These are phyloP conservation scores for Ichthyophthirius multifiliis DNA, from an alignment of 169 alveolate genomes.

Conservation along the genomic window DNA sequence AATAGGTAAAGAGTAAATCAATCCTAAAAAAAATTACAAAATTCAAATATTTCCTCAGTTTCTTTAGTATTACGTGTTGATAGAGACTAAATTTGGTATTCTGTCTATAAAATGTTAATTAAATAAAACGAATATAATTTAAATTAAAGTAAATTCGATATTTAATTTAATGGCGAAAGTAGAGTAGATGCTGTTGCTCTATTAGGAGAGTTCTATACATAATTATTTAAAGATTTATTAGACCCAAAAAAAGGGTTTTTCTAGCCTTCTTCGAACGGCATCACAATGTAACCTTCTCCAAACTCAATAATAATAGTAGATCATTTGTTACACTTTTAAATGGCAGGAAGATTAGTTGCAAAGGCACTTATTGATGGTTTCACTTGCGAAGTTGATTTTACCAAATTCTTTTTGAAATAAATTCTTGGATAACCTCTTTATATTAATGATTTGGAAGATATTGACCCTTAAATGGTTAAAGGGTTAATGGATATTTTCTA, in stretches of 20 bases:
- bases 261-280: constrained; percentile 52
- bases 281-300: constrained; percentile 66
- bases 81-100: background rate
- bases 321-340: constrained; percentile 61
- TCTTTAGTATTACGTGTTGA: no score
- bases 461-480: constrained; percentile 64
- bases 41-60: no score
- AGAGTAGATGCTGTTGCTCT: constrained; percentile 80
- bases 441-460: constrained; percentile 75
- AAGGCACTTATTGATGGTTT: constrained; percentile 72
- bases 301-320: constrained; percentile 52
- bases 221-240: constrained; percentile 69
- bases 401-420: constrained; percentile 23
- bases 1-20: background rate
- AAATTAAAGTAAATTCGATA: constrained; percentile 26
- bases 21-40: background rate
- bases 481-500: constrained; percentile 66
- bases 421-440: constrained; percentile 19
- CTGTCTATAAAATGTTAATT: background rate
- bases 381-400: constrained; percentile 63
- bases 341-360: constrained; percentile 73
- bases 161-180: constrained; percentile 61
- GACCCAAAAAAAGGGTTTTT: constrained; percentile 68
- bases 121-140: background rate
- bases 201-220: constrained; percentile 68